Evolutionary conservation across 805 yeast species (phyloP).

Genomic region (Scheffersomyces ergatensis): DNA sequence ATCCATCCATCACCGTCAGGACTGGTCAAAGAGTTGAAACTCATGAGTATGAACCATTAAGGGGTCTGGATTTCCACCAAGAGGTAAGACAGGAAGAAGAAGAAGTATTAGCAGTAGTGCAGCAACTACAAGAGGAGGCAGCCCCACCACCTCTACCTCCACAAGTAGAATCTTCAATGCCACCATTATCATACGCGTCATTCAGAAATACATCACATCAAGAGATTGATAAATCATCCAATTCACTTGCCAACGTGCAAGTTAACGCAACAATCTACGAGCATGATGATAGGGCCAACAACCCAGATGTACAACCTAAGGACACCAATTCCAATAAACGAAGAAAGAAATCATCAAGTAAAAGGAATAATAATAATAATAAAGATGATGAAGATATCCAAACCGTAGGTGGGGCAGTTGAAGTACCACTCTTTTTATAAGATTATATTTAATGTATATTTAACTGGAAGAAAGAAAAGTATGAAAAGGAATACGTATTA

Average conservation of each 20-base stretch:
- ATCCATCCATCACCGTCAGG: too few relatives aligned
- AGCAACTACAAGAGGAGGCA: neutral
- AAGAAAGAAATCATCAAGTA: neutral
- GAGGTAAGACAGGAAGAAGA: neutral
- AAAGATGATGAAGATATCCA: conserved; percentile 8
- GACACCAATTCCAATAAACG: neutral
- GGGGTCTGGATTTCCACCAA: neutral
- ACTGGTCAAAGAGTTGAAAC: neutral
- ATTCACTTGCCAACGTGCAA: neutral
- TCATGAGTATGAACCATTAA: neutral
- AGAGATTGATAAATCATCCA: neutral
- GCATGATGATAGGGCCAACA: too few relatives aligned
- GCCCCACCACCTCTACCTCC: neutral
- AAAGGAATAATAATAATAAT: neutral
- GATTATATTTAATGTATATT: too few relatives aligned
- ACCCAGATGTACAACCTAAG: too few relatives aligned
- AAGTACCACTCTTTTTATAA: conserved; percentile 41
- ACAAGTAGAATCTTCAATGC: neutral
- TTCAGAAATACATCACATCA: conserved; percentile 1
- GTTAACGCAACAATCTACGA: conserved; percentile 4
- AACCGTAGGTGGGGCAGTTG: conserved; percentile 43
- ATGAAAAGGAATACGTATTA: too few relatives aligned
- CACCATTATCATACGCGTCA: conserved; percentile 4
- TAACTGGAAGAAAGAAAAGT: neutral
- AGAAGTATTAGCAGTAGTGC: too few relatives aligned